Evolutionary conservation across 2,329 filamentous ascomycete species (phyloP).

Genomic region (Emydomyces testavorans): DNA sequence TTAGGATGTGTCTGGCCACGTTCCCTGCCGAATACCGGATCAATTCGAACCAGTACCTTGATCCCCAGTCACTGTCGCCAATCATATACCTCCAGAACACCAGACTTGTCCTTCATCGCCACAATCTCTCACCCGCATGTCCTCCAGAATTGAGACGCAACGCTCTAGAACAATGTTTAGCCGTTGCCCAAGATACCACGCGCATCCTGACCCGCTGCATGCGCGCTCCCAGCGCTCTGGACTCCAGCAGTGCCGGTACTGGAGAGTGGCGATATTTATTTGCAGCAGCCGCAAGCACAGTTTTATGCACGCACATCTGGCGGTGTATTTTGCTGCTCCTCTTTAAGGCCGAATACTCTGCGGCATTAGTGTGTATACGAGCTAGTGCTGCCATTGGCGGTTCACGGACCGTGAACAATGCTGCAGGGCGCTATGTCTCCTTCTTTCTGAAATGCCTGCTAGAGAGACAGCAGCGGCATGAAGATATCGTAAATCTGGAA

Average conservation of each 20-base stretch:
- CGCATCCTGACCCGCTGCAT: slow-evolving; percentile 59
- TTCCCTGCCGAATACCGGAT: slow-evolving; percentile 67
- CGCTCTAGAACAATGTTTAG: slow-evolving; percentile 66
- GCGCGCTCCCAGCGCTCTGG: slow-evolving; percentile 30
- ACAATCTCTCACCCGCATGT: slow-evolving; percentile 69
- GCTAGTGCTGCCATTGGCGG: slow-evolving; percentile 59
- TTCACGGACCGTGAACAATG: slow-evolving; percentile 58
- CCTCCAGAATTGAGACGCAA: slow-evolving; percentile 52
- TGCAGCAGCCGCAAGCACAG: slow-evolving; percentile 56
- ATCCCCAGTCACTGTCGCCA: slow-evolving; percentile 62
- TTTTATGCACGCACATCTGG: slow-evolving; percentile 76
- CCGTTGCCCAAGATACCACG: slow-evolving; percentile 66
- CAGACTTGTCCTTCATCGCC: slow-evolving; percentile 74
- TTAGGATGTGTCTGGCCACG: slow-evolving; percentile 59
- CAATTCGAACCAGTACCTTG: slow-evolving; percentile 53
- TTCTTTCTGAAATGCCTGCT: slow-evolving; percentile 66
- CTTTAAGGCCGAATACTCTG: slow-evolving; percentile 59
- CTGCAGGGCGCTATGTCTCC: slow-evolving; percentile 68
- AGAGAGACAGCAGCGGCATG: slow-evolving; percentile 42
- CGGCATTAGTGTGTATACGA: slow-evolving; percentile 61
- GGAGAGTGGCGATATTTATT: slow-evolving; percentile 46
- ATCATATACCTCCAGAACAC: slow-evolving; percentile 69
- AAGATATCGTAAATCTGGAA: slow-evolving; percentile 36
- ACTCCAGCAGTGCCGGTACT: slow-evolving; percentile 28
- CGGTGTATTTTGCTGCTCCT: slow-evolving; percentile 72